Percentiles rank a stretch among this genome's conserved stretches.
These are phyloP conservation scores for Piloderma croceum DNA, from an alignment of 768 basidiomycete species.

Conservation along the genomic window DNA sequence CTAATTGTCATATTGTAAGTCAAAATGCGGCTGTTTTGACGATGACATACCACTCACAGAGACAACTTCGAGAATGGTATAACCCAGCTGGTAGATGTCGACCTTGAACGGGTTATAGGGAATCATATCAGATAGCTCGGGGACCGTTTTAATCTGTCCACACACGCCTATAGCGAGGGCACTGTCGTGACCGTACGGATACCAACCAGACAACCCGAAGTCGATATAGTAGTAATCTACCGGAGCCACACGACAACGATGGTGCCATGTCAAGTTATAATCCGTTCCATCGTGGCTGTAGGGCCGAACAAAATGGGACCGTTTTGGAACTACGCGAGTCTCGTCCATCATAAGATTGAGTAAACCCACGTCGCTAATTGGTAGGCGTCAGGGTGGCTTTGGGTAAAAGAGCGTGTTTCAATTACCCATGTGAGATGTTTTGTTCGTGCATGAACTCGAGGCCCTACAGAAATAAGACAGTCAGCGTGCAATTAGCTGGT, in stretches of 20 bases:
- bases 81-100: conserved; percentile 26
- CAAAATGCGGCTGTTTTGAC: too few relatives aligned
- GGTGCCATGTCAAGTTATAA: not conserved
- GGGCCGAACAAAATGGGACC: conserved; percentile 6
- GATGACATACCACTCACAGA: too few relatives aligned
- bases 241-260: conserved; percentile 1
- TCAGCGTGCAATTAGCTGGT: not conserved
- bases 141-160: conserved; percentile 20
- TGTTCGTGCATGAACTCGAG: conserved; percentile 12
- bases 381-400: conserved; percentile 1
- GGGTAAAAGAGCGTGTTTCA: too few relatives aligned
- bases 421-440: conserved; percentile 1
- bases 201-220: conserved; percentile 18
- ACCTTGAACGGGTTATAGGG: conserved; percentile 27
- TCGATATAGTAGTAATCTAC: conserved; percentile 26
- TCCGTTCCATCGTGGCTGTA: not conserved
- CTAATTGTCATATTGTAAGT: too few relatives aligned
- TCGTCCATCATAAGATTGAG: conserved; percentile 15
- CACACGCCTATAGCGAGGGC: conserved; percentile 5
- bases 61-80: too few relatives aligned
- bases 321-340: conserved; percentile 8
- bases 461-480: conserved; percentile 1
- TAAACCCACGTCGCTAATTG: conserved; percentile 12
- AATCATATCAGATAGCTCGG: conserved; percentile 17
- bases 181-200: conserved; percentile 3